Evolutionary conservation across 2,329 filamentous ascomycete species (phyloP).

Genomic region (Pseudocercospora cruenta): DNA sequence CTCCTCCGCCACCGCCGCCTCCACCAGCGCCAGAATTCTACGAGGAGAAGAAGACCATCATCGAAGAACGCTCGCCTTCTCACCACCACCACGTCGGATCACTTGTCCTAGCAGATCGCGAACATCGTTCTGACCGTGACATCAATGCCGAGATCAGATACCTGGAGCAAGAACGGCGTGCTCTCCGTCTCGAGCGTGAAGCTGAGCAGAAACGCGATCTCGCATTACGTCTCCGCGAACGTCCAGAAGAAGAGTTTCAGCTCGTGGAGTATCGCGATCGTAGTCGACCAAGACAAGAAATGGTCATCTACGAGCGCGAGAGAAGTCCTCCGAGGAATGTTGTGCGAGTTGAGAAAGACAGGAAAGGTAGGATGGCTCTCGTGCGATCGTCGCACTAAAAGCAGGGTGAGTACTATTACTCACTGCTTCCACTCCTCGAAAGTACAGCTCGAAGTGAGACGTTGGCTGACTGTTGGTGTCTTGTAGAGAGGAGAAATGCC

Average conservation of each 20-base stretch:
- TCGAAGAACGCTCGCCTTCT: constrained; percentile 34
- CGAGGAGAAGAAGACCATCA: constrained; percentile 36
- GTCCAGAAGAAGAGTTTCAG: constrained; percentile 54
- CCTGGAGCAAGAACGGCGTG: constrained; percentile 68
- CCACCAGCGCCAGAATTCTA: constrained; percentile 33
- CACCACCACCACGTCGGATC: constrained; percentile 26
- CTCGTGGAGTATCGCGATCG: constrained; percentile 55
- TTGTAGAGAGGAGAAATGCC: constrained; percentile 47
- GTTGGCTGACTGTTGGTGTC: constrained; percentile 22
- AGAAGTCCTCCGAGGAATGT: constrained; percentile 55
- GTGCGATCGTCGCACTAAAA: constrained; percentile 71
- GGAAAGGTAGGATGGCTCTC: constrained; percentile 93
- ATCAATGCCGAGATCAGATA: constrained; percentile 73
- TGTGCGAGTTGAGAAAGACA: constrained; percentile 80
- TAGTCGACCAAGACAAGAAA: constrained; percentile 57
- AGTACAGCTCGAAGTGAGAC: not conserved
- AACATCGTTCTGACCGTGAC: constrained; percentile 57
- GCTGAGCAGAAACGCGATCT: constrained; percentile 47
- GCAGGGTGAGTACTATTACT: constrained; percentile 7
- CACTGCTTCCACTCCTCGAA: not conserved
- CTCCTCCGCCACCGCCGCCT: constrained; percentile 22
- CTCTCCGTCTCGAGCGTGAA: constrained; percentile 61
- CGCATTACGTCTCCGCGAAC: constrained; percentile 48
- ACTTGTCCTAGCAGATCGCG: constrained; percentile 25
- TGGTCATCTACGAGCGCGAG: constrained; percentile 56